phyloP scores from a whole-genome alignment of 2,329 filamentous ascomycete species.

The Hypomyces rosellus region DNA sequence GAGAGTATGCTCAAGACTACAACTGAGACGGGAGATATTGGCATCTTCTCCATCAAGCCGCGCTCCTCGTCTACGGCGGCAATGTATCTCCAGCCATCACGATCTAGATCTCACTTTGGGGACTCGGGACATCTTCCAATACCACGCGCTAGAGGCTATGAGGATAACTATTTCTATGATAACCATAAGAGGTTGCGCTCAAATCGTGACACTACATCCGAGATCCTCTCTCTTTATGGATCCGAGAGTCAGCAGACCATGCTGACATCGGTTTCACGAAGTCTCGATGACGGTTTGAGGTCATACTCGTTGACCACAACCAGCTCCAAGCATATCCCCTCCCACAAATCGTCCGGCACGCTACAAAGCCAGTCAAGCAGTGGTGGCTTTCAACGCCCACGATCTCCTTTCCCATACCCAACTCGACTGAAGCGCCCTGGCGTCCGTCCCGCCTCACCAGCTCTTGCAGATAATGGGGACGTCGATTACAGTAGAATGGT shows the following conservation, averaged over 20 bases:
- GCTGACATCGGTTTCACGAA: constrained; percentile 36
- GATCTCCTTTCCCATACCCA: constrained; percentile 54
- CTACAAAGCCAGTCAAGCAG: constrained; percentile 41
- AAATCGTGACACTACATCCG: constrained; percentile 46
- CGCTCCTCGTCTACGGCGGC: constrained; percentile 21
- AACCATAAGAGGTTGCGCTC: constrained; percentile 41
- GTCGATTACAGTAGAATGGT: constrained; percentile 46
- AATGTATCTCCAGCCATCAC: constrained; percentile 23
- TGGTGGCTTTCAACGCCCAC: constrained; percentile 42
- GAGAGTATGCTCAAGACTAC: constrained; percentile 61
- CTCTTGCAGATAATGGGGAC: constrained; percentile 39
- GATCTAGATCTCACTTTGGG: constrained; percentile 23
- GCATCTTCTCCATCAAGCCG: constrained; percentile 48
- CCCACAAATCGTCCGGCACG: constrained; percentile 41
- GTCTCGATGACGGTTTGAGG: constrained; percentile 39
- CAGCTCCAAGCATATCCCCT: constrained; percentile 40
- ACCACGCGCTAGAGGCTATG: constrained; percentile 23
- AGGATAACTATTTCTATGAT: constrained; percentile 30
- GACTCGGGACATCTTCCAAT: constrained; percentile 23
- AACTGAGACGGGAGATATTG: constrained; percentile 60
- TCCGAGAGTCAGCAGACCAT: constrained; percentile 42
- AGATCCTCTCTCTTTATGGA: constrained; percentile 51
- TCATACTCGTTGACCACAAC: constrained; percentile 52
- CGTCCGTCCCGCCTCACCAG: constrained; percentile 42
- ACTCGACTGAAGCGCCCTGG: constrained; percentile 50